phyloP scores from a whole-genome alignment of 768 basidiomycete genomes.

The Xerocomellus intermedius region DNA sequence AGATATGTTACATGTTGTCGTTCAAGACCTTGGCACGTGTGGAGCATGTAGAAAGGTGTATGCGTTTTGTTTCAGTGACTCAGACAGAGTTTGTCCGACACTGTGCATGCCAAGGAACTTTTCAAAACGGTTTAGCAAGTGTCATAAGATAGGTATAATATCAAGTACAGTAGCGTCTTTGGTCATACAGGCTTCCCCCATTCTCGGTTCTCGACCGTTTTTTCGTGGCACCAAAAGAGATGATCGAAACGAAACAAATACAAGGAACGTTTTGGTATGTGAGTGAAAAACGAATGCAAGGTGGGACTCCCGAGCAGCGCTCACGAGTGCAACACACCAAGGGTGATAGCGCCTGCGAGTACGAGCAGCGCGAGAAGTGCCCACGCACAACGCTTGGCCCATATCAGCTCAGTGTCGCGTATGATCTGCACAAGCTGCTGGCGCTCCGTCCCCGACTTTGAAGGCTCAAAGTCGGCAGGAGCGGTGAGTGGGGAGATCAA shows the following conservation, averaged over 20 bases:
- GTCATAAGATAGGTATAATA: neutral
- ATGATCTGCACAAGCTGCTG: constrained; percentile 31
- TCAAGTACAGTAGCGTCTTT: neutral
- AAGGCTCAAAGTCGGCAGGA: constrained; percentile 27
- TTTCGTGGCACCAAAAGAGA: neutral
- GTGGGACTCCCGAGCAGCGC: neutral
- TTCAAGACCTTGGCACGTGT: too few species aligned
- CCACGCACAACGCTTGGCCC: constrained; percentile 38
- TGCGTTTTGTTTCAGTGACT: neutral
- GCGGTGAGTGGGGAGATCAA: constrained; percentile 40
- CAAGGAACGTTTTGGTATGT: neutral
- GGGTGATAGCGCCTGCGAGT: neutral
- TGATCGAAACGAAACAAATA: neutral
- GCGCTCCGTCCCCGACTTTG: constrained; percentile 39
- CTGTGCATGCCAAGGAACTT: neutral
- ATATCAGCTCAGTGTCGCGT: constrained; percentile 38
- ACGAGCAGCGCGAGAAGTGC: neutral
- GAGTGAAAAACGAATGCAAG: neutral
- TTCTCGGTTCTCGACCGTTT: neutral
- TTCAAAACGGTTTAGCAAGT: neutral
- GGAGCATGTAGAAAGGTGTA: neutral
- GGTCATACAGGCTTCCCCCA: neutral
- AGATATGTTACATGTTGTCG: too few species aligned
- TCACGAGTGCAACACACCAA: neutral
- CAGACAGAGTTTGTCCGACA: neutral